phyloP scores from a whole-genome alignment of 306 rosid species.

The Comarum palustre region DNA sequence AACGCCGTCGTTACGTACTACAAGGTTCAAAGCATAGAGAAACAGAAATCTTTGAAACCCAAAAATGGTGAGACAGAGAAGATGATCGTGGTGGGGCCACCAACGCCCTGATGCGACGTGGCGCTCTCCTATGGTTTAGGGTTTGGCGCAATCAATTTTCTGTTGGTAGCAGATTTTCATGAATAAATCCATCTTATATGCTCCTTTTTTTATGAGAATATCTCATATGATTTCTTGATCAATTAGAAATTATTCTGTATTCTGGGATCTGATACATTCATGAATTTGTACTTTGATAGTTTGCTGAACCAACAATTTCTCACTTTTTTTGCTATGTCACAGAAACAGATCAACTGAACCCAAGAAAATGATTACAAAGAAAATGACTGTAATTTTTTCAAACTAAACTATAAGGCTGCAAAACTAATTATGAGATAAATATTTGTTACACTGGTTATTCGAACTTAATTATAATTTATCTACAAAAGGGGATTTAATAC shows the following conservation, averaged over 20 bases:
- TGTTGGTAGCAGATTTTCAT: not conserved
- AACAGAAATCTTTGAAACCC: too few relatives aligned
- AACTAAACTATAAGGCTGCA: slow-evolving; percentile 16
- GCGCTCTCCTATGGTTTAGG: too few relatives aligned
- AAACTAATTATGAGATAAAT: slow-evolving; percentile 19
- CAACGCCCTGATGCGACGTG: too few relatives aligned
- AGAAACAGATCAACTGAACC: not conserved
- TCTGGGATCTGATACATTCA: not conserved
- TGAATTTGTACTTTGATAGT: too few relatives aligned
- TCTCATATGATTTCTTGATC: too few relatives aligned
- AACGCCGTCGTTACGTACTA: too few relatives aligned
- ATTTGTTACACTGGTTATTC: slow-evolving; percentile 26
- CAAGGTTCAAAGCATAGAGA: too few relatives aligned
- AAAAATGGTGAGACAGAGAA: too few relatives aligned
- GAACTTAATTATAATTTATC: slow-evolving; percentile 36
- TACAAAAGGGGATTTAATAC: slow-evolving; percentile 50
- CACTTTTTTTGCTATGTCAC: not conserved
- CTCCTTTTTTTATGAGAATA: too few relatives aligned
- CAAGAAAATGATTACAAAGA: not conserved
- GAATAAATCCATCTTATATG: not conserved
- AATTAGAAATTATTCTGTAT: not conserved
- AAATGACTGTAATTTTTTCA: not conserved
- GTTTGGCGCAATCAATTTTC: too few relatives aligned
- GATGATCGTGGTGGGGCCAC: too few relatives aligned
- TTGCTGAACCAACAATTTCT: not conserved